A percentile compares a stretch with the other conserved stretches of the same genome.
Conservation (phyloP, 495 filamentous ascomycete species). For the Talaromyces nanjingensis region DNA sequence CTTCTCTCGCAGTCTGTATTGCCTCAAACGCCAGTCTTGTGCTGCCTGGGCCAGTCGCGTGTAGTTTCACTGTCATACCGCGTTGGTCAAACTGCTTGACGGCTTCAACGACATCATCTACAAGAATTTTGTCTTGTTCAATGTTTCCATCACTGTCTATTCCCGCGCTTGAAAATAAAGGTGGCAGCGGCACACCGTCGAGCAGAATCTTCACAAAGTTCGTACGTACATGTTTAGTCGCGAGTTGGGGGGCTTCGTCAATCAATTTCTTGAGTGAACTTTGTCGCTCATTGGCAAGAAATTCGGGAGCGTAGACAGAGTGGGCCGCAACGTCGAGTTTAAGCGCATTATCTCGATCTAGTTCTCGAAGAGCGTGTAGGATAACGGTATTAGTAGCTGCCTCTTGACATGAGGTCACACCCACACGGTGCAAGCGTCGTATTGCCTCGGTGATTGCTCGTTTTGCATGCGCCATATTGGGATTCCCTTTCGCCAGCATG, state of each 20-base stretch:
- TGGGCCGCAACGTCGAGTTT: background rate
- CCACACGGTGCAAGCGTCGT: background rate
- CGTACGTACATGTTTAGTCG: slow-evolving; percentile 6
- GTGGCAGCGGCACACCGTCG: slow-evolving; percentile 6
- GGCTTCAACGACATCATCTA: background rate
- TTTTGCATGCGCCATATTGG: background rate
- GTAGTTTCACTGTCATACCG: slow-evolving; percentile 3
- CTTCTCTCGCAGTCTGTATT: background rate
- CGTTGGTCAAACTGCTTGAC: background rate
- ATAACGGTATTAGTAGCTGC: background rate
- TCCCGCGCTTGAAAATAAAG: slow-evolving; percentile 1
- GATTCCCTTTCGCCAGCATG: background rate
- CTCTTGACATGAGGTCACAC: slow-evolving; percentile 8
- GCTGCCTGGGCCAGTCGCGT: slow-evolving; percentile 3
- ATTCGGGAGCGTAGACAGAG: slow-evolving; percentile 3
- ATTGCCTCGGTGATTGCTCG: background rate
- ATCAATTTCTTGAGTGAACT: background rate
- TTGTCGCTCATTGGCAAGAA: slow-evolving; percentile 3
- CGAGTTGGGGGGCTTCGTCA: background rate
- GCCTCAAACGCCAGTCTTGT: slow-evolving; percentile 1
- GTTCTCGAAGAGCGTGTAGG: slow-evolving; percentile 1
- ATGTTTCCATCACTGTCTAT: background rate
- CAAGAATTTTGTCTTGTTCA: slow-evolving; percentile 4
- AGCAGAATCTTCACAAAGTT: slow-evolving; percentile 5
- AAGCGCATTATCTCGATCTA: background rate